These are phyloP conservation scores for Solanum sitiens DNA, from an alignment of 257 asterid species.

Conservation along the genomic window DNA sequence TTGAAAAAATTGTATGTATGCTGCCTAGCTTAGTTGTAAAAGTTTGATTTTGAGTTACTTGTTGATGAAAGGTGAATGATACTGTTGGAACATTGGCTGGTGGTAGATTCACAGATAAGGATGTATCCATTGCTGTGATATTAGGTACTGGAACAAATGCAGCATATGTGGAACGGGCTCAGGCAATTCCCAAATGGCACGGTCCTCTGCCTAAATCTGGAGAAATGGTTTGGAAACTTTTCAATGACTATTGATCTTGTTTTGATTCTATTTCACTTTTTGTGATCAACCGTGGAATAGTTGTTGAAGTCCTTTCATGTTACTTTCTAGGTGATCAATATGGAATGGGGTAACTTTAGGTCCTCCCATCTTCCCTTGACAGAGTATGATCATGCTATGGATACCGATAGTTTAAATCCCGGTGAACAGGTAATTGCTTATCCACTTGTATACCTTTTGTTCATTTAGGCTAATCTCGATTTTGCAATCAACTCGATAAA, in stretches of 20 bases:
- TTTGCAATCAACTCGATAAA: background rate
- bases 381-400: conserved; percentile 61
- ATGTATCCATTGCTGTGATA: conserved; percentile 43
- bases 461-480: background rate
- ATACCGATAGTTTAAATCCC: conserved; percentile 68
- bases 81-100: conserved; percentile 68
- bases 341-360: conserved; percentile 97
- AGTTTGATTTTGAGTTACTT: background rate
- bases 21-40: background rate
- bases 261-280: background rate
- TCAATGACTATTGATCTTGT: background rate
- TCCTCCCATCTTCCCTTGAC: conserved; percentile 88
- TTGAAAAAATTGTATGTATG: background rate
- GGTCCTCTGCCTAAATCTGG: conserved; percentile 62
- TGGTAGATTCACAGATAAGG: conserved; percentile 41
- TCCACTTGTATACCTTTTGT: background rate
- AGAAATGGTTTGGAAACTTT: conserved; percentile 57
- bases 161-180: conserved; percentile 59
- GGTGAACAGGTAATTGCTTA: conserved; percentile 68
- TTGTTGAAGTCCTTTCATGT: background rate
- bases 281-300: background rate
- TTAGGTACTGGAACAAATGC: conserved; percentile 68
- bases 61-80: conserved; percentile 49
- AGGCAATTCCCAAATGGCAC: conserved; percentile 62
- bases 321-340: conserved; percentile 62